Conservation (phyloP, 2,329 filamentous ascomycete species). For the Cryphonectria radicalis region DNA sequence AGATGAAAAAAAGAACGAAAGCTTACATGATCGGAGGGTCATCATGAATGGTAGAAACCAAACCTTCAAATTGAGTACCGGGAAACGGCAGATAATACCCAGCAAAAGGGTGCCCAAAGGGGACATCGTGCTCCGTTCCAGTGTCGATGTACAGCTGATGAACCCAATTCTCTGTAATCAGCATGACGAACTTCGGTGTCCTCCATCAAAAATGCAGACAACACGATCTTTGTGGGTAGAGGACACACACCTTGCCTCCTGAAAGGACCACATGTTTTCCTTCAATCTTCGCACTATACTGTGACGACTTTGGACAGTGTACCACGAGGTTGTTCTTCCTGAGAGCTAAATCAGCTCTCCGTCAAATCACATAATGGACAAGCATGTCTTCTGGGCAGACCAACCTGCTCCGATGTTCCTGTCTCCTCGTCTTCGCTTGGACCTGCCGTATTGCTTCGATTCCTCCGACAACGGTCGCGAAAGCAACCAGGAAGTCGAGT, state of each 20-base stretch:
- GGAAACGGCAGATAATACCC: slow-evolving; percentile 64
- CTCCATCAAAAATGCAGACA: neutral
- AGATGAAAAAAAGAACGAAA: neutral
- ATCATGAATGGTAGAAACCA: slow-evolving; percentile 54
- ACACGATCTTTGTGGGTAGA: neutral
- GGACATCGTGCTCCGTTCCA: slow-evolving; percentile 35
- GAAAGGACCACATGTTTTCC: slow-evolving; percentile 51
- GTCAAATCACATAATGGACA: neutral
- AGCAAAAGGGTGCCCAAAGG: slow-evolving; percentile 54
- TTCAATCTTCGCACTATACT: slow-evolving; percentile 48
- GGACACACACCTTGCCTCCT: slow-evolving; percentile 44
- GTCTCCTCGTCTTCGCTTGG: slow-evolving; percentile 49
- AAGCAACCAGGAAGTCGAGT: slow-evolving; percentile 43
- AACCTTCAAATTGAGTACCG: slow-evolving; percentile 50
- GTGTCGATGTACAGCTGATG: slow-evolving; percentile 53
- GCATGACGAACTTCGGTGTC: neutral
- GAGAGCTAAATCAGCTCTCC: slow-evolving; percentile 28
- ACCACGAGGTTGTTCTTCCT: slow-evolving; percentile 53
- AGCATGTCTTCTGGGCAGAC: too few relatives aligned
- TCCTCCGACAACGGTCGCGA: slow-evolving; percentile 49
- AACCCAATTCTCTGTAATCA: slow-evolving; percentile 23
- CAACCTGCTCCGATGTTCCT: slow-evolving; percentile 48
- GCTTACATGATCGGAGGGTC: slow-evolving; percentile 49
- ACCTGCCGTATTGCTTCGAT: slow-evolving; percentile 52
- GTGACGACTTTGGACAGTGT: slow-evolving; percentile 51